These are phyloP conservation scores for Colletotrichum sublineola DNA, from an alignment of 2,329 filamentous ascomycete species.

Conservation along the genomic window DNA sequence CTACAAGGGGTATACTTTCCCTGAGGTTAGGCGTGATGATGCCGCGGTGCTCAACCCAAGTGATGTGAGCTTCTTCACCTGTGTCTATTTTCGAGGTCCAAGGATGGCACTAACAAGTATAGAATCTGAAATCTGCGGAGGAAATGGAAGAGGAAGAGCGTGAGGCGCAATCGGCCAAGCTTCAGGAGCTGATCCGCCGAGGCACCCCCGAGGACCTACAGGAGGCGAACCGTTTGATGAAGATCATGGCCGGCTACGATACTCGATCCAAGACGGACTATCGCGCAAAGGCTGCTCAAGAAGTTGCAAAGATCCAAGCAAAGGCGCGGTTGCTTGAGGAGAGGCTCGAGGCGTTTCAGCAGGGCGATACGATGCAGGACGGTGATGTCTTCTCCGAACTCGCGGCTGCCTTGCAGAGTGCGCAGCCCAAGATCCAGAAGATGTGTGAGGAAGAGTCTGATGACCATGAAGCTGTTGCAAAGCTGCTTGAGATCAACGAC, in stretches of 20 bases:
- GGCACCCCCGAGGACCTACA: slow-evolving; percentile 94
- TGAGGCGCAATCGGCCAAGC: slow-evolving; percentile 95
- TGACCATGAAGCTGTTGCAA: slow-evolving; percentile 94
- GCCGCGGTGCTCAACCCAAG: slow-evolving; percentile 96
- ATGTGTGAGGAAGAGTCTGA: slow-evolving; percentile 99
- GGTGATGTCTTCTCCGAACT: slow-evolving; percentile 84
- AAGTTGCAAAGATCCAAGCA: slow-evolving; percentile 94
- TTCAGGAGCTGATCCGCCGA: slow-evolving; percentile 94
- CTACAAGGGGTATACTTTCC: slow-evolving; percentile 98
- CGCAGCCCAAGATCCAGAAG: slow-evolving; percentile 98
- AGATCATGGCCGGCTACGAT: slow-evolving; percentile 98
- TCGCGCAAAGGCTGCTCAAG: slow-evolving; percentile 95
- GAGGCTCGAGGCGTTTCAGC: slow-evolving; percentile 85
- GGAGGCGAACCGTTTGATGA: slow-evolving; percentile 98
- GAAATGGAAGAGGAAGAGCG: slow-evolving; percentile 99
- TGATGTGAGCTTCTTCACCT: slow-evolving; percentile 74
- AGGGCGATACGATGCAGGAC: slow-evolving; percentile 81
- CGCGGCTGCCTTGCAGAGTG: slow-evolving; percentile 87
- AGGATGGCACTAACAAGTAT: slow-evolving; percentile 34
- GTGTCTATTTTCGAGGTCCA: background rate
- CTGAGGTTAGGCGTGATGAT: slow-evolving; percentile 91
- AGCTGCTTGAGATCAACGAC: slow-evolving; percentile 97
- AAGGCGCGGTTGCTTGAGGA: slow-evolving; percentile 95
- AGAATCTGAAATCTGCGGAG: slow-evolving; percentile 96
- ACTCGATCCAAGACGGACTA: slow-evolving; percentile 97